Percentiles rank a stretch among this genome's conserved stretches.
Conservation (phyloP, 2,329 filamentous ascomycete genomes). For the Penicillium sp. region DNA sequence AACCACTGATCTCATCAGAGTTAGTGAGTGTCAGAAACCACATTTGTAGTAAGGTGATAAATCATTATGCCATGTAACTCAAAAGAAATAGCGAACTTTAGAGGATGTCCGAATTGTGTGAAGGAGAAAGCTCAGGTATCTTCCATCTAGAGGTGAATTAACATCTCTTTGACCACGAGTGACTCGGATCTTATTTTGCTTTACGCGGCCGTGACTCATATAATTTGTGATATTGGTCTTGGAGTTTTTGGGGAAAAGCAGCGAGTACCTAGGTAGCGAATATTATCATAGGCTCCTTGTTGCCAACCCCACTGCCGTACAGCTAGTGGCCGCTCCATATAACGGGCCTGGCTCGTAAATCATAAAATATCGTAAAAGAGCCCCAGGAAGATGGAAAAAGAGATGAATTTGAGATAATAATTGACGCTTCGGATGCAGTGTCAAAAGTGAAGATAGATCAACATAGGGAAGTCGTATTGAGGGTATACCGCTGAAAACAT, state of each 20-base stretch:
- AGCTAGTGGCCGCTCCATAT: not conserved
- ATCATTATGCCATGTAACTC: too few relatives aligned
- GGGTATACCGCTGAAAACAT: slow-evolving; percentile 41
- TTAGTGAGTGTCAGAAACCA: too few relatives aligned
- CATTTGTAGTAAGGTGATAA: too few relatives aligned
- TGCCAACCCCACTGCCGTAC: not conserved
- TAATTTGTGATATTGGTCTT: too few relatives aligned
- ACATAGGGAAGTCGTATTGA: slow-evolving; percentile 31
- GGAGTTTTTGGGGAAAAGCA: not conserved
- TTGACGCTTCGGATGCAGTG: slow-evolving; percentile 9
- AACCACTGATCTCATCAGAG: too few relatives aligned
- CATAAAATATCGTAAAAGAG: slow-evolving; percentile 24
- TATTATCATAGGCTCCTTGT: not conserved
- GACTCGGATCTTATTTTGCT: too few relatives aligned
- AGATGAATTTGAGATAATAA: slow-evolving; percentile 17
- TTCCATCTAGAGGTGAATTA: too few relatives aligned
- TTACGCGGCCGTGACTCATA: too few relatives aligned
- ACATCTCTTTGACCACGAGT: too few relatives aligned
- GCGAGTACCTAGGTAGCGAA: not conserved
- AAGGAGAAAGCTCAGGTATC: too few relatives aligned
- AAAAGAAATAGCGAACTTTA: too few relatives aligned
- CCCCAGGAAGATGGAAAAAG: slow-evolving; percentile 9
- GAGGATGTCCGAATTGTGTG: too few relatives aligned
- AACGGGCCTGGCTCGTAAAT: slow-evolving; percentile 16
- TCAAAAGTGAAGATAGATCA: slow-evolving; percentile 24